Base-by-base conservation (phyloP, 148 eudicot genomes). In the Rhododendron griersonianum region DNA sequence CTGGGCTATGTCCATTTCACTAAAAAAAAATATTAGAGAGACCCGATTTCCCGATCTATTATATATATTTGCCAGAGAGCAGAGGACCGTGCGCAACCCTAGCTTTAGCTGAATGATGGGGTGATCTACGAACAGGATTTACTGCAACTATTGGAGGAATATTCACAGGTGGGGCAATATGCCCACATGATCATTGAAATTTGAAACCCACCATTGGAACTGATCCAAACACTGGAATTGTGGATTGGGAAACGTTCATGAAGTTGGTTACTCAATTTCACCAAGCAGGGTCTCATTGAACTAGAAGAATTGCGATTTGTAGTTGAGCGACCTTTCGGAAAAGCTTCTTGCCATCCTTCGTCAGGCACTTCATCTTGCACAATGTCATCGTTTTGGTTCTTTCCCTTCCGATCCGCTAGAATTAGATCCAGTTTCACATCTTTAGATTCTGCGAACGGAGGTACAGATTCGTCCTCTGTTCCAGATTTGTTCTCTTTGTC, bases 271-370 rank as follows among this genome's bases (percentile, higher is more conserved):
- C 92, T 95, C 77, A 96, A 85, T 86, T 96, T 96, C 23, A 91
- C 93, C 69, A 96, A 91, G 87, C 91, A 92, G 0, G 98, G 98
- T 79, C 89, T 93, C 85, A 92, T 89, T n/a, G 94, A 92, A 84
- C 87, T 81, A 85, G 94, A 90, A 85, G 92, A 61, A 91, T 94
- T 96, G 37, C 94, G 95, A 18, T 90, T 92, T 87, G 85, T 82
- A 11, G 87, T 87, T 57, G 97, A 92, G 65, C 98, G 98, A 75
- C 94, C 89, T 91, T 96, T 96, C 2, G 95, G 93, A 47, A 92
- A 85, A 89, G 99, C 99, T 91, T 96, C 99, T 91, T 93, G 98
- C 99, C 99, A 96, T 83, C 99, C 99, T 92, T 96, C 99, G 44
- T 92, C 96, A n/a, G 96, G 92, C 76, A 82, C 85, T 61, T 93